These are phyloP conservation scores for Carex kokanica DNA, from an alignment of 176 grass and related monocot genomes.

Conservation along the genomic window DNA sequence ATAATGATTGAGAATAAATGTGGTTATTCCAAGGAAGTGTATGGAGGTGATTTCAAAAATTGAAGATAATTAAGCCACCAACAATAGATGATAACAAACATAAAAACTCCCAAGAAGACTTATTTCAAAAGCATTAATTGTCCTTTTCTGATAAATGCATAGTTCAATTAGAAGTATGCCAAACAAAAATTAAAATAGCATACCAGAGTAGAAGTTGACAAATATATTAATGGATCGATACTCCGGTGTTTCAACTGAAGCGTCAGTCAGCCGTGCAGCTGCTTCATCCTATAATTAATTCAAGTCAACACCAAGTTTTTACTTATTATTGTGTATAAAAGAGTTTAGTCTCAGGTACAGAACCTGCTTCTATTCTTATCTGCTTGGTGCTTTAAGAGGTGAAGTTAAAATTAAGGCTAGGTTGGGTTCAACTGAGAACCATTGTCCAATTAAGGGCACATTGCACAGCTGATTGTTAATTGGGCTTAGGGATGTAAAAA, in stretches of 20 bases:
- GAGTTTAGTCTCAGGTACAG: not conserved
- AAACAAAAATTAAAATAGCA: not conserved
- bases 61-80: not conserved
- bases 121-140: not conserved
- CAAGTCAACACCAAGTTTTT: not conserved
- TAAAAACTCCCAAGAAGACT: not conserved
- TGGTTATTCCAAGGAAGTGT: not conserved
- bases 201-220: constrained; percentile 94
- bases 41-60: not conserved
- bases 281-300: constrained; percentile 65
- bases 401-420: not conserved
- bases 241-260: constrained; percentile 66
- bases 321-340: constrained; percentile 1
- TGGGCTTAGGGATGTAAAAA: not conserved
- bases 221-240: constrained; percentile 82
- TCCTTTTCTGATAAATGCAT: not conserved
- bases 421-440: not conserved
- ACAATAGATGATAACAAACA: not conserved
- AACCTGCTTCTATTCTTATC: not conserved
- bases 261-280: constrained; percentile 59
- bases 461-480: not conserved
- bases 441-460: not conserved
- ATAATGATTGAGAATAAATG: not conserved
- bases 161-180: not conserved
- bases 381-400: not conserved